Evolutionary conservation across 2,329 filamentous ascomycete species (phyloP), one percentile per base, ranked within the genome.

Genomic region (Plenodomus biglobosus): DNA sequence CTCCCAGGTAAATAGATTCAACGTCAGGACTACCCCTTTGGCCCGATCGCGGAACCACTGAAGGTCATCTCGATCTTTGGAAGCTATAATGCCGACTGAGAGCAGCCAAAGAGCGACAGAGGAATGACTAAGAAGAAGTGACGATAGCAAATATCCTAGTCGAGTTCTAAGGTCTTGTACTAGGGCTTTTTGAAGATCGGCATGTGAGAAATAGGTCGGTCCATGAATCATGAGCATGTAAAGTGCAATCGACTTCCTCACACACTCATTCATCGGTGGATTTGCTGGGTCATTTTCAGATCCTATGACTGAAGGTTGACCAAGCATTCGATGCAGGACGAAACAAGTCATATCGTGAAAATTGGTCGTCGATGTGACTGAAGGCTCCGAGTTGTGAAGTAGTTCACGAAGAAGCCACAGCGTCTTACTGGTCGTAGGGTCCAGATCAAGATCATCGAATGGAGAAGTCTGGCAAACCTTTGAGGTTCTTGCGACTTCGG

Each of bases 261-360:
- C 70, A 1, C 47, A 54, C 11, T 51, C 50, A 8, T 59, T 58
- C 17, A 15, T 19, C 13, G 41, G 15, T 16, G 44, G n/a, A 16
- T 69, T 15, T 3, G 7, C 13, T 11, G 3, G 13, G 11, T 6
- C 27, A 32, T 32, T 56, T 1, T 63, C 50, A 11, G 16, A 18
- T 8, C 19, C 48, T 21, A 36, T 40, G 20, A 11, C 55, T 40
- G 40, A 27, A 6, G 57, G 35, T 2, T 69, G 59, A n/a, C 40
- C 37, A 0, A 83, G 50, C 1, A 84, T 69, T 18, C 73, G 72
- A 49, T 83, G 80, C 1, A 83, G 64, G 18, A 79, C 75, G 53
- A 80, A 83, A 42, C 78, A 81, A 5, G 78, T 78, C 1, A 84
- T 66, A 45, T 83, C 81, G 48, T 84, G 81, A 0, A 83, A 72